Evolutionary conservation across 176 grass and related monocot species (phyloP).

Genomic region (Paspalum vaginatum): DNA sequence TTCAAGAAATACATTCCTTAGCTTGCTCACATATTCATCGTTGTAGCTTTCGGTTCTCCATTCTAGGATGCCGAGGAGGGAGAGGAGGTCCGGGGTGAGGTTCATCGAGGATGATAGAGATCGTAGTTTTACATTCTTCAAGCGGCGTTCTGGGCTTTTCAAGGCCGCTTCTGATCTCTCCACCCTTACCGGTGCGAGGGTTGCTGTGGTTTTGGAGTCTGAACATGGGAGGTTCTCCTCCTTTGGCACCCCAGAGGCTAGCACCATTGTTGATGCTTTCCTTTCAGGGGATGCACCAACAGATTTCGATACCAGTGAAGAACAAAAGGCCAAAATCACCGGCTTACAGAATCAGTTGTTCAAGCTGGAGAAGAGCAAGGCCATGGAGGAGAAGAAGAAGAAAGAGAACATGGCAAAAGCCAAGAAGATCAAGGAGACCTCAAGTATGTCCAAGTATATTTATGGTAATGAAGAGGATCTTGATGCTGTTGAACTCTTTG

Average conservation of each 20-base stretch:
- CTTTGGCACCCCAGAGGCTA: neutral
- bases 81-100: conserved; percentile 18
- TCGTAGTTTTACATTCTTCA: conserved; percentile 10
- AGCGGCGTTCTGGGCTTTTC: neutral
- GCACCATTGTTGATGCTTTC: neutral
- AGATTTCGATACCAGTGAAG: neutral
- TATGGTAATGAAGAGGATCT: conserved; percentile 11
- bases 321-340: neutral
- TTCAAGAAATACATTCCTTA: neutral
- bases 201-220: conserved; percentile 11
- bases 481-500: neutral
- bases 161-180: conserved; percentile 23
- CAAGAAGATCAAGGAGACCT: neutral
- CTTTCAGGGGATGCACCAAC: neutral
- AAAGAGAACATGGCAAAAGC: neutral
- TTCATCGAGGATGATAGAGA: neutral
- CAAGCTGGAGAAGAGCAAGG: neutral
- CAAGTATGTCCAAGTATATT: neutral
- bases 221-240: neutral
- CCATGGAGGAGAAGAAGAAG: neutral
- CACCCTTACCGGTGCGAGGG: neutral
- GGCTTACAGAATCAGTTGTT: conserved; percentile 1
- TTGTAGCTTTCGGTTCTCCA: neutral
- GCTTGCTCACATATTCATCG: neutral
- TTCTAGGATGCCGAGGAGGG: neutral